phyloP scores from a whole-genome alignment of 768 basidiomycete species.

The Tylopilus cervinicoccineus region DNA sequence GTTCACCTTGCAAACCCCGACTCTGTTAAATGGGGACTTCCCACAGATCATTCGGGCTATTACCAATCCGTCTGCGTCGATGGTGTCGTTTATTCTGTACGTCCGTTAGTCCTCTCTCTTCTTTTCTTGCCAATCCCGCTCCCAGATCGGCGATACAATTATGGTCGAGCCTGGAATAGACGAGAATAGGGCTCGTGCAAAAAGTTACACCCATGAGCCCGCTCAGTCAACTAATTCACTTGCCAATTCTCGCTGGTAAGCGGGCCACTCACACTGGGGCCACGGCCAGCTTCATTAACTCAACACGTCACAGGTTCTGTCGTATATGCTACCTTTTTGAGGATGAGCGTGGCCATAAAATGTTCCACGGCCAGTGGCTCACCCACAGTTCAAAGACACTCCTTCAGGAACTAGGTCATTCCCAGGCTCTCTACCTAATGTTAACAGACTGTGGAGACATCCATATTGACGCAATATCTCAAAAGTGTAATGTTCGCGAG shows the following conservation, averaged over 20 bases:
- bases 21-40: conserved; percentile 33
- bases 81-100: conserved; percentile 51
- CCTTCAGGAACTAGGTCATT: conserved; percentile 63
- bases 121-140: conserved; percentile 7
- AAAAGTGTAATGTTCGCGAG: conserved; percentile 50
- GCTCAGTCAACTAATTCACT: conserved; percentile 51
- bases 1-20: conserved; percentile 31
- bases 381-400: conserved; percentile 59
- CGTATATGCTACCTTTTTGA: conserved; percentile 65
- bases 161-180: conserved; percentile 60
- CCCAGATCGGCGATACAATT: conserved; percentile 59
- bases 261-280: not conserved
- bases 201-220: conserved; percentile 35
- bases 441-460: conserved; percentile 54
- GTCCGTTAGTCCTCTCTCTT: conserved; percentile 11
- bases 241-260: conserved; percentile 60
- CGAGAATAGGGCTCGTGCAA: conserved; percentile 37
- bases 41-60: conserved; percentile 24
- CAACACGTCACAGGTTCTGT: conserved; percentile 53
- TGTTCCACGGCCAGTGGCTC: conserved; percentile 72
- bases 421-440: conserved; percentile 53
- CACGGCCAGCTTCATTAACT: not conserved
- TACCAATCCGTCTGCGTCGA: conserved; percentile 53
- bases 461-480: conserved; percentile 50
- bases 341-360: conserved; percentile 35